Evolutionary conservation across 352 stramenopile species (phyloP).

Genomic region (Thalassiosira exigua): DNA sequence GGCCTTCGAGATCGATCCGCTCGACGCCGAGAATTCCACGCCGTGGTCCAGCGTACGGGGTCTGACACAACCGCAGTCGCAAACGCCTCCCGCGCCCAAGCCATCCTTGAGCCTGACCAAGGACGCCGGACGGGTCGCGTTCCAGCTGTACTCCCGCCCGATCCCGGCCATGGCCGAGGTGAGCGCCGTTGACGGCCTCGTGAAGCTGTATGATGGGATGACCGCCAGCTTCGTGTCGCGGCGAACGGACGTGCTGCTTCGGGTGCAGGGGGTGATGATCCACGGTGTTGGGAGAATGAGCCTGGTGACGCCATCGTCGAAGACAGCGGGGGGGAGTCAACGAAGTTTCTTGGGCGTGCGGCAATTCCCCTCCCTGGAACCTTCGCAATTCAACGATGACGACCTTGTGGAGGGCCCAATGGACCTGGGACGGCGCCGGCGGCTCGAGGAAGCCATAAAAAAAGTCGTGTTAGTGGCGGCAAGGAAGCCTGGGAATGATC

Average conservation of each 20-base stretch:
- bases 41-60: not conserved
- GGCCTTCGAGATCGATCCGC: conserved; percentile 25
- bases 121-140: conserved; percentile 66
- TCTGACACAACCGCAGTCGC: not conserved
- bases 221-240: conserved; percentile 70
- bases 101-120: conserved; percentile 59
- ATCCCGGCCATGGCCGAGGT: conserved; percentile 81
- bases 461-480: not conserved
- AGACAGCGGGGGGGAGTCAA: conserved; percentile 12
- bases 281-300: conserved; percentile 78
- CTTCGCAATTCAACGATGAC: conserved; percentile 26
- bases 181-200: conserved; percentile 76
- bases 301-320: conserved; percentile 55
- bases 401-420: conserved; percentile 22
- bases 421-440: conserved; percentile 14
- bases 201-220: conserved; percentile 81
- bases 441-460: not conserved
- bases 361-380: conserved; percentile 17
- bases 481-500: not conserved
- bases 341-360: conserved; percentile 50
- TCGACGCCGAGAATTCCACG: conserved; percentile 23
- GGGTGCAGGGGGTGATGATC: conserved; percentile 78
- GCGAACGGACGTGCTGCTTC: conserved; percentile 68
- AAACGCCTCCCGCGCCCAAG: not conserved
- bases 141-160: conserved; percentile 76